phyloP scores from a whole-genome alignment of 495 filamentous ascomycete genomes.

The Cercophora samala region DNA sequence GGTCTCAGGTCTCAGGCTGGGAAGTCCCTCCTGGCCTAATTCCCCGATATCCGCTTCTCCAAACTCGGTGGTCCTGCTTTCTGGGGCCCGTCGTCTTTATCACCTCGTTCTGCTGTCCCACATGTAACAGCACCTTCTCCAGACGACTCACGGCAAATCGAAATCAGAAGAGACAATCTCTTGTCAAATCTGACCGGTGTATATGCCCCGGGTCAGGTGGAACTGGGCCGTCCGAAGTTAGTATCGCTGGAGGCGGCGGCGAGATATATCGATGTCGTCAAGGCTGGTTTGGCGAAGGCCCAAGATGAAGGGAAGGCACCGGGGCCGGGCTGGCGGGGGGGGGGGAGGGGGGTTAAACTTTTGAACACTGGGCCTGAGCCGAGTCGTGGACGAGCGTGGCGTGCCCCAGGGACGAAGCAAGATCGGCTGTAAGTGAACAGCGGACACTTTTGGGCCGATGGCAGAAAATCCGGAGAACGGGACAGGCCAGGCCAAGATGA shows the following conservation, averaged over 20 bases:
- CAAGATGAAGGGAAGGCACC: not conserved
- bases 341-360: not conserved
- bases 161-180: not conserved
- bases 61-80: not conserved
- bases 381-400: not conserved
- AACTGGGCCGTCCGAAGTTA: not conserved
- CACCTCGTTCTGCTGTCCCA: not conserved
- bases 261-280: not conserved
- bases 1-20: not conserved
- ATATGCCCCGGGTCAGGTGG: not conserved
- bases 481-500: constrained; percentile 20
- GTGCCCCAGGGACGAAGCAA: not conserved
- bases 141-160: too few species aligned
- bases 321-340: not conserved
- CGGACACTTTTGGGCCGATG: constrained; percentile 14
- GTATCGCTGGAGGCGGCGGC: not conserved
- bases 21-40: constrained; percentile 3
- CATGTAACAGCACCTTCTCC: not conserved
- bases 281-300: not conserved
- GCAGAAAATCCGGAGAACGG: constrained; percentile 28
- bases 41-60: not conserved
- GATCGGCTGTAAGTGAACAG: constrained; percentile 2
- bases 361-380: not conserved
- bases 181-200: not conserved
- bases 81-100: not conserved